Conservation (phyloP, 129 eudicot species). For the Dittrichia graveolens region DNA sequence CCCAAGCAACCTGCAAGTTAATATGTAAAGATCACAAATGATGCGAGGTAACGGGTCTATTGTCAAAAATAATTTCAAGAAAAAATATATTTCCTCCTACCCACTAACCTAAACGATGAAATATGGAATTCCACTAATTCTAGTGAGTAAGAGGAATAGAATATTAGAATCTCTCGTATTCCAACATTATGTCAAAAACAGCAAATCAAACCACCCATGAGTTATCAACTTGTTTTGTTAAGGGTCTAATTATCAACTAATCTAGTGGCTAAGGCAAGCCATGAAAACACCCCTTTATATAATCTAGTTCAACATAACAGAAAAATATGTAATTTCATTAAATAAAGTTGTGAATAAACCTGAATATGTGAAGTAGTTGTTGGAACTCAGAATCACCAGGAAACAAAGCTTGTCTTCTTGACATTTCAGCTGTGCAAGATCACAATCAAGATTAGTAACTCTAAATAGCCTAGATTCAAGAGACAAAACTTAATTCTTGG, state of each 20-base stretch:
- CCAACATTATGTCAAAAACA: background rate
- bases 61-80: too few relatives aligned
- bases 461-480: background rate
- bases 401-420: slow-evolving; percentile 89
- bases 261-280: background rate
- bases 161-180: too few relatives aligned
- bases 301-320: background rate
- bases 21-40: slow-evolving; percentile 1
- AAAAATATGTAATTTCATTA: background rate
- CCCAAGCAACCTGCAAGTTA: slow-evolving; percentile 67
- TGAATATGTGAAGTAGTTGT: slow-evolving; percentile 87
- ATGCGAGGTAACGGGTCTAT: background rate
- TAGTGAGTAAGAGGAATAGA: too few relatives aligned
- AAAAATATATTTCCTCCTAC: too few relatives aligned
- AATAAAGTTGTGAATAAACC: slow-evolving; percentile 40
- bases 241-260: background rate
- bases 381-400: slow-evolving; percentile 99
- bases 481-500: background rate
- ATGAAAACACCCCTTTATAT: background rate
- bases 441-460: slow-evolving; percentile 1
- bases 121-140: too few relatives aligned
- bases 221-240: background rate
- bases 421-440: slow-evolving; percentile 79
- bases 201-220: background rate
- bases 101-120: too few relatives aligned